A percentile compares a stretch with the other conserved stretches of the same genome.
Evolutionary conservation across 225 moss, liverwort and hornwort genomes (phyloP).

Genomic region (Pleurozium schreberi): DNA sequence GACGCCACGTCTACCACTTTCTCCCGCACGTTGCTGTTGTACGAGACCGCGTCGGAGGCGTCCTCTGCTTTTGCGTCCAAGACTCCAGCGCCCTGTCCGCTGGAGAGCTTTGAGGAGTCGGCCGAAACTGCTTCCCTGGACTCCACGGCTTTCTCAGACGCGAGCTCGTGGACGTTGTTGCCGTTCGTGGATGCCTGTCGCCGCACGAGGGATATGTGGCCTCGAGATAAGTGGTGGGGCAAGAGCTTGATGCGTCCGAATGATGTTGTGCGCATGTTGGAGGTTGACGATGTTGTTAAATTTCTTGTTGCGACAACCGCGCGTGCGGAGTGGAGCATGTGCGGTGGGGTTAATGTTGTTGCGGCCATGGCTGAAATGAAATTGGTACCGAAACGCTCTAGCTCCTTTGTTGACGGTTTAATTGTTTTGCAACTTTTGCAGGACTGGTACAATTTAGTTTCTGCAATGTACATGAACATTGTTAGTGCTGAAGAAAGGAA

Average conservation of each 20-base stretch:
- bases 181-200: background rate
- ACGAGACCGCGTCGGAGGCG: background rate
- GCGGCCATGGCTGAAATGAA: background rate
- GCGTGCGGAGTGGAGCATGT: background rate
- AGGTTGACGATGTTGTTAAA: background rate
- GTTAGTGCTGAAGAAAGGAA: background rate
- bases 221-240: background rate
- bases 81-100: background rate
- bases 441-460: background rate
- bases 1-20: background rate
- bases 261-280: background rate
- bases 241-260: background rate
- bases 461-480: background rate
- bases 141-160: slow-evolving; percentile 32
- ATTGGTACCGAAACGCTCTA: background rate
- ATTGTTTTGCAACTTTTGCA: background rate
- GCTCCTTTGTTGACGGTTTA: background rate
- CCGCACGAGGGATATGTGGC: background rate
- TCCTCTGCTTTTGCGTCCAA: slow-evolving; percentile 11
- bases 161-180: slow-evolving; percentile 15
- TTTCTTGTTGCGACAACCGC: background rate
- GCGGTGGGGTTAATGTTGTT: background rate
- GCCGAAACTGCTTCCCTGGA: background rate
- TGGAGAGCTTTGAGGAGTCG: slow-evolving; percentile 11
- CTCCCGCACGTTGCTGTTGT: background rate